phyloP scores from a whole-genome alignment of 164 flowering plant genomes.

The Chimonanthus salicifolius region DNA sequence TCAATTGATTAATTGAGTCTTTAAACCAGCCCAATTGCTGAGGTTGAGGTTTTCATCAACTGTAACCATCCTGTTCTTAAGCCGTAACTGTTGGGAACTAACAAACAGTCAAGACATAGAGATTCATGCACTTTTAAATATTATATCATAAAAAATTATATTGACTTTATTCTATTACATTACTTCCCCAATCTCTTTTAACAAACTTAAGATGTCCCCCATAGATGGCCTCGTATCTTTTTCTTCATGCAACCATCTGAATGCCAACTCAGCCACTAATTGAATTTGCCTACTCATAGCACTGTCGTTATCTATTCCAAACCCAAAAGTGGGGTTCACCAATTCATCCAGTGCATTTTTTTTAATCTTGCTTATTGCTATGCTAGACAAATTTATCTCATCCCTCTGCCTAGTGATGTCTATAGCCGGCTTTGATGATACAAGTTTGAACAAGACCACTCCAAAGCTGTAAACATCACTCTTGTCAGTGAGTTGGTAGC shows the following conservation, averaged over 20 bases:
- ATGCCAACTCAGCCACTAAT: constrained; percentile 62
- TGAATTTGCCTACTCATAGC: constrained; percentile 34
- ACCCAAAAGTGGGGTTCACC: constrained; percentile 57
- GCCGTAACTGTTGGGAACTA: too few relatives aligned
- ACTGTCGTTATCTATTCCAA: constrained; percentile 24
- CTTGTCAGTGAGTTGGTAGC: too few relatives aligned
- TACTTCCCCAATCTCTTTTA: constrained; percentile 27
- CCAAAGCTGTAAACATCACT: too few relatives aligned
- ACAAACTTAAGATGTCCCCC: constrained; percentile 43
- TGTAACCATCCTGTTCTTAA: too few relatives aligned
- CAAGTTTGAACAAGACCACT: constrained; percentile 34
- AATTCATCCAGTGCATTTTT: constrained; percentile 45
- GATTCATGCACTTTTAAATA: too few relatives aligned
- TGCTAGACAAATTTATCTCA: constrained; percentile 60
- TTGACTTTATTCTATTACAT: too few relatives aligned
- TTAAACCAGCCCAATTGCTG: too few relatives aligned
- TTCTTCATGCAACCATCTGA: constrained; percentile 59
- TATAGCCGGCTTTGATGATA: constrained; percentile 62
- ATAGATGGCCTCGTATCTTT: constrained; percentile 69
- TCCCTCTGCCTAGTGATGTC: constrained; percentile 56
- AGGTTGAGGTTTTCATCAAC: too few relatives aligned
- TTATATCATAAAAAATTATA: constrained; percentile 15
- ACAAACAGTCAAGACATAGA: too few relatives aligned
- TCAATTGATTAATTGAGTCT: too few relatives aligned
- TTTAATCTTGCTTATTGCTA: constrained; percentile 65